Percentiles rank a stretch among this genome's conserved stretches.
Conservation (phyloP, 371 early-diverging fungal species). For the Amoeboaphelidium protococcarum region DNA sequence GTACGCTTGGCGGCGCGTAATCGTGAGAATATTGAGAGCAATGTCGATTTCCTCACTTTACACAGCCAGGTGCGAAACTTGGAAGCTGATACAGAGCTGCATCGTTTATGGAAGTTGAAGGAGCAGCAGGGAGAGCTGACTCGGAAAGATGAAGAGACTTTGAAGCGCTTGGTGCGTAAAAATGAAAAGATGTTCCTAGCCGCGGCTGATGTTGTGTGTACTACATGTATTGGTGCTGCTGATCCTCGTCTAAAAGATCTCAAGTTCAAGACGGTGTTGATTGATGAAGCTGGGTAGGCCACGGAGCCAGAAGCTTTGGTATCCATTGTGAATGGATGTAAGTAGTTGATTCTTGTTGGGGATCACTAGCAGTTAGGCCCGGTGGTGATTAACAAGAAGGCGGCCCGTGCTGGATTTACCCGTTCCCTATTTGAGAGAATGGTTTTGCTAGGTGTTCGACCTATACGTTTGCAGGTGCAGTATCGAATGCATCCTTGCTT, state of each 20-base stretch:
- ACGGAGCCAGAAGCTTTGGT: constrained; percentile 95
- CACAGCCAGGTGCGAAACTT: constrained; percentile 83
- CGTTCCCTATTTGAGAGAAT: constrained; percentile 93
- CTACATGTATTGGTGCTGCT: constrained; percentile 94
- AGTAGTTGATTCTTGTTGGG: constrained; percentile 89
- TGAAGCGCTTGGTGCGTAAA: constrained; percentile 39
- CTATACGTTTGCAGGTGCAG: constrained; percentile 84
- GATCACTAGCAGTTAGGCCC: constrained; percentile 98
- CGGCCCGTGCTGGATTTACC: constrained; percentile 71
- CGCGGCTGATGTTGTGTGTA: constrained; percentile 88
- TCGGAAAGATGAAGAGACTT: constrained; percentile 52
- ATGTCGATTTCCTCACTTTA: constrained; percentile 65
- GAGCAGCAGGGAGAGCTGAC: constrained; percentile 63
- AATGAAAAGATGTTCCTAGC: constrained; percentile 70
- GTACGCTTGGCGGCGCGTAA: constrained; percentile 83
- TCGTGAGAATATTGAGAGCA: constrained; percentile 74
- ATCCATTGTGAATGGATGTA: constrained; percentile 75
- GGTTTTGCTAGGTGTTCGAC: constrained; percentile 64
- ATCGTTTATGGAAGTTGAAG: constrained; percentile 64
- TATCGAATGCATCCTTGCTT: constrained; percentile 97
- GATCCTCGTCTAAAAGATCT: constrained; percentile 68
- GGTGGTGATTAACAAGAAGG: constrained; percentile 88
- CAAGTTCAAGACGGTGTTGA: constrained; percentile 72
- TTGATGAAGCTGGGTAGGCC: constrained; percentile 95
- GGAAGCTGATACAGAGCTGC: constrained; percentile 70